These are phyloP conservation scores for Penicillium mononematosum DNA, from an alignment of 495 filamentous ascomycete genomes.

Conservation along the genomic window DNA sequence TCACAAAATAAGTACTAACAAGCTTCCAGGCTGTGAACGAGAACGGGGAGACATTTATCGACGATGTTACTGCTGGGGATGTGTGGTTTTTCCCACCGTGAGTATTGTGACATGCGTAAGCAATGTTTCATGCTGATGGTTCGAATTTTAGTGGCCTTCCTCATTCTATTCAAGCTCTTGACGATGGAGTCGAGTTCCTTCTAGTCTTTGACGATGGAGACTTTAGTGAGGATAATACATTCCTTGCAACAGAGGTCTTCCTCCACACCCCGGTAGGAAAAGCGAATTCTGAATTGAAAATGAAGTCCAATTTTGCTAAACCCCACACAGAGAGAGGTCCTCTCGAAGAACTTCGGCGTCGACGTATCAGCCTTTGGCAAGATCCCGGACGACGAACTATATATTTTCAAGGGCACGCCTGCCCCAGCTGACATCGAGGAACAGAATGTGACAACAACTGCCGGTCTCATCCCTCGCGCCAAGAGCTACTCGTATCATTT, in stretches of 20 bases:
- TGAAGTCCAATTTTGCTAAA: conserved; percentile 5
- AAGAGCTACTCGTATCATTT: conserved; percentile 66
- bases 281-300: neutral
- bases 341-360: conserved; percentile 62
- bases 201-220: conserved; percentile 66
- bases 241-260: conserved; percentile 65
- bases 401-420: conserved; percentile 67
- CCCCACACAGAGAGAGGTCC: conserved; percentile 47
- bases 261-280: conserved; percentile 48
- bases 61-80: conserved; percentile 65
- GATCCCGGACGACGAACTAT: conserved; percentile 59
- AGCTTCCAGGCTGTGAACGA: conserved; percentile 56
- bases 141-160: conserved; percentile 51
- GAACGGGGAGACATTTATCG: conserved; percentile 61
- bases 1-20: neutral
- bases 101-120: conserved; percentile 1
- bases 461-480: conserved; percentile 52
- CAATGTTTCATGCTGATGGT: conserved; percentile 1
- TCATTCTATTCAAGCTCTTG: conserved; percentile 65
- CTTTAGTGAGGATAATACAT: conserved; percentile 70
- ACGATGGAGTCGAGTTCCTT: conserved; percentile 65
- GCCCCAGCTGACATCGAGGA: conserved; percentile 58
- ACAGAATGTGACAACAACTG: conserved; percentile 61
- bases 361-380: conserved; percentile 55
- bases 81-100: conserved; percentile 68